Conservation (phyloP, 2,329 filamentous ascomycete species). For the Cladosporium sp. region DNA sequence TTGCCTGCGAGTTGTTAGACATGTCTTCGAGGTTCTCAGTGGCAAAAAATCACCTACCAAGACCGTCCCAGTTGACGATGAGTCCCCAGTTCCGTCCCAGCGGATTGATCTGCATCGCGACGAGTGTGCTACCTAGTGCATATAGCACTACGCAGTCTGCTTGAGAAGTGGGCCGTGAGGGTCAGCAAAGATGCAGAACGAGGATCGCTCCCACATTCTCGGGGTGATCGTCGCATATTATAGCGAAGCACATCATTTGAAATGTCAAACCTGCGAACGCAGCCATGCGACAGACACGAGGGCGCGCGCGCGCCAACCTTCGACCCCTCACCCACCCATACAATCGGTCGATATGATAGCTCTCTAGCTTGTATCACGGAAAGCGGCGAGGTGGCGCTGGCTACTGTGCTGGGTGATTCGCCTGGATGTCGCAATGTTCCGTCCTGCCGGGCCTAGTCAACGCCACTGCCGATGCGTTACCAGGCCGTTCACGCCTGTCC, state of each 20-base stretch:
- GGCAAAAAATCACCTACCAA: slow-evolving; percentile 1
- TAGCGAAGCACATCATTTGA: not conserved
- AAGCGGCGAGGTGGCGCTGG: slow-evolving; percentile 1
- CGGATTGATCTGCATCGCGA: slow-evolving; percentile 31
- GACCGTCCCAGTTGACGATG: slow-evolving; percentile 23
- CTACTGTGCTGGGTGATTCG: not conserved
- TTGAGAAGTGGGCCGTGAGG: not conserved
- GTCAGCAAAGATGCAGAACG: not conserved
- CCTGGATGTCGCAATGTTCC: not conserved
- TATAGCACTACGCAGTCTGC: not conserved
- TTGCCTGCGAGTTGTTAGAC: slow-evolving; percentile 12
- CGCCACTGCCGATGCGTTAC: not conserved
- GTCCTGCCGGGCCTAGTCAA: not conserved
- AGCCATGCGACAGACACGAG: slow-evolving; percentile 11
- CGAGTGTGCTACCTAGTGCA: not conserved
- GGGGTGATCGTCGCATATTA: slow-evolving; percentile 6
- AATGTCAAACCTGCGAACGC: slow-evolving; percentile 12
- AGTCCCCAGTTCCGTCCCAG: slow-evolving; percentile 23
- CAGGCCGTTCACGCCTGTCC: not conserved
- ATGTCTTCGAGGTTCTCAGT: not conserved
- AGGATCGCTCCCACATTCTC: not conserved
- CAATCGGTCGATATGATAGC: slow-evolving; percentile 1
- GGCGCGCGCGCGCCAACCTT: not conserved
- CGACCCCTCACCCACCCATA: not conserved
- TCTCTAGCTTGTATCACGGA: slow-evolving; percentile 9